phyloP scores from a whole-genome alignment of 345 rosid genomes.

The Salix suchowensis region DNA sequence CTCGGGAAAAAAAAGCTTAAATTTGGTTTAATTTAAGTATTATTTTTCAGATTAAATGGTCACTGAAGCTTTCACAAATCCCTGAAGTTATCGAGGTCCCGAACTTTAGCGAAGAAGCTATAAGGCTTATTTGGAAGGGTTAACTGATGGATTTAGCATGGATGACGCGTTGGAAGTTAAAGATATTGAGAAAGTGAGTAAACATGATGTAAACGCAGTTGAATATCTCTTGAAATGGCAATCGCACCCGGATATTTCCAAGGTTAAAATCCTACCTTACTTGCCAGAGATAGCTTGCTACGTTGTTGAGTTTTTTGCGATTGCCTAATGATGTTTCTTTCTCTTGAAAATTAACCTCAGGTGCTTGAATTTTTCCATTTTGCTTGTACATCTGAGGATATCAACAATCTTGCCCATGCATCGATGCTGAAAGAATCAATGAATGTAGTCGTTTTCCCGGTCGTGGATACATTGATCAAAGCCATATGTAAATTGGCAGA shows the following conservation, averaged over 20 bases:
- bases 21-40: not conserved
- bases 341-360: slow-evolving; percentile 30
- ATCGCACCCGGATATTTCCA: slow-evolving; percentile 70
- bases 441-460: slow-evolving; percentile 54
- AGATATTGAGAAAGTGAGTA: slow-evolving; percentile 72
- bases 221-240: slow-evolving; percentile 88
- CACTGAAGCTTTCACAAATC: slow-evolving; percentile 78
- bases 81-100: slow-evolving; percentile 77
- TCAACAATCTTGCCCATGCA: slow-evolving; percentile 88
- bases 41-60: slow-evolving; percentile 66
- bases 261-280: slow-evolving; percentile 34
- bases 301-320: not conserved
- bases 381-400: slow-evolving; percentile 96
- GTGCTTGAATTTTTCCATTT: slow-evolving; percentile 95
- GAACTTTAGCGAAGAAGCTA: slow-evolving; percentile 65
- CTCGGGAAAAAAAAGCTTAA: not conserved
- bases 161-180: slow-evolving; percentile 79
- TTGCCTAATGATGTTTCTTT: not conserved
- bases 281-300: not conserved
- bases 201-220: slow-evolving; percentile 94
- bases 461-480: slow-evolving; percentile 65
- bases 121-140: slow-evolving; percentile 49
- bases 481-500: slow-evolving; percentile 57
- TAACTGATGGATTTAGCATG: slow-evolving; percentile 57
- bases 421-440: slow-evolving; percentile 82